phyloP scores from a whole-genome alignment of 2,329 filamentous ascomycete species.

The Raffaelea albimanens region DNA sequence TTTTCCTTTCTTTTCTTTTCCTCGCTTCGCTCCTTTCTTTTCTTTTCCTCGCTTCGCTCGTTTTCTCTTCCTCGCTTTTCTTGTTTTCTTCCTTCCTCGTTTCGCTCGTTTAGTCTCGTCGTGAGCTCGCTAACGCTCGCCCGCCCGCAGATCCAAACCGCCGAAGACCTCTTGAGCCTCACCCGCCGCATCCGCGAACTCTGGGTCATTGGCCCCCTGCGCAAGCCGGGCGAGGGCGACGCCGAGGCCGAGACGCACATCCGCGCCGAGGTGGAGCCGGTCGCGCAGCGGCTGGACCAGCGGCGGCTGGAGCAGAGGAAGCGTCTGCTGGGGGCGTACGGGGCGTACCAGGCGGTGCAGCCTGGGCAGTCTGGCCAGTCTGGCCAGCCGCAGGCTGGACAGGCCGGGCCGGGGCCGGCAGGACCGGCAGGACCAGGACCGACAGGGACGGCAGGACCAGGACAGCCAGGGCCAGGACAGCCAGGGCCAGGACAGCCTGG shows the following conservation, averaged over 20 bases:
- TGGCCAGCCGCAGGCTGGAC: background rate
- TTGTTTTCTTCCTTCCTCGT: background rate
- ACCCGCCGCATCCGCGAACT: slow-evolving; percentile 39
- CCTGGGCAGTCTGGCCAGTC: slow-evolving; percentile 1
- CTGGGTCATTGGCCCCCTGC: slow-evolving; percentile 38
- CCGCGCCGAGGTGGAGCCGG: slow-evolving; percentile 25
- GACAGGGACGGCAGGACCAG: background rate
- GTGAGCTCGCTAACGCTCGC: background rate
- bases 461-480: no score
- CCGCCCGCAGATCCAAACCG: slow-evolving; percentile 24
- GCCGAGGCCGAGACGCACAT: slow-evolving; percentile 23
- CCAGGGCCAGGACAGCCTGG: no score
- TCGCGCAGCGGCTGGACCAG: slow-evolving; percentile 23
- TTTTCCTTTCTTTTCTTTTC: background rate
- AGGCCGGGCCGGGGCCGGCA: background rate
- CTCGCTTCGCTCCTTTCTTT: background rate
- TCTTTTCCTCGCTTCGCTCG: background rate
- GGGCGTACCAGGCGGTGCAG: slow-evolving; percentile 14
- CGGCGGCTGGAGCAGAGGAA: slow-evolving; percentile 18
- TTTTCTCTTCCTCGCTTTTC: background rate
- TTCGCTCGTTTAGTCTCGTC: background rate
- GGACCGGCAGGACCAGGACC: background rate
- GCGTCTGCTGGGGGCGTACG: slow-evolving; percentile 14
- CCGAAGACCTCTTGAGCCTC: slow-evolving; percentile 35
- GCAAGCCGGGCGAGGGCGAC: slow-evolving; percentile 31